Conservation (phyloP, 208 protist species). For the Leishmania martiniquensis region DNA sequence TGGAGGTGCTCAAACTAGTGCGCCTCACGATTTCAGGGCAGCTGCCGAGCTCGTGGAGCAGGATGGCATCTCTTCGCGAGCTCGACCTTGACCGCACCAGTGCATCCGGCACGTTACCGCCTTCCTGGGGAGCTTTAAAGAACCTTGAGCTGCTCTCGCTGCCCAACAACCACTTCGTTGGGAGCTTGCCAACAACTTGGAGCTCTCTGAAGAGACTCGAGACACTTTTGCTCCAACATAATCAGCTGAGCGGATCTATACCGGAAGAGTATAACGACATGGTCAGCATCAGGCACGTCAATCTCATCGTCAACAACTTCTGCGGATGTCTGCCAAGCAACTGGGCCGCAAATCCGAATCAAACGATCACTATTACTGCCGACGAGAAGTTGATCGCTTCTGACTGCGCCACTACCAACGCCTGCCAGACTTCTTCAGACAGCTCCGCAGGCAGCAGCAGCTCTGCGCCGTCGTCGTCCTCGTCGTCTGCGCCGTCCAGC, state of each 20-base stretch:
- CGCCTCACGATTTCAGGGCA: background rate
- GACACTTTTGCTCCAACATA: background rate
- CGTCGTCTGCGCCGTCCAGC: background rate
- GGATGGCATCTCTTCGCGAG: background rate
- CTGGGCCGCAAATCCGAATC: background rate
- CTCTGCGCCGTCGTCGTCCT: background rate
- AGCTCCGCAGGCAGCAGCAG: background rate
- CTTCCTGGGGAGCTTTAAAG: background rate
- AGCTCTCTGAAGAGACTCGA: background rate
- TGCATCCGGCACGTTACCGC: background rate
- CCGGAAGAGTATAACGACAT: background rate
- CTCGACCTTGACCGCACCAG: background rate
- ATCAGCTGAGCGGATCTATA: background rate
- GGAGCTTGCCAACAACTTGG: background rate
- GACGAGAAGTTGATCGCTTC: background rate
- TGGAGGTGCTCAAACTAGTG: conserved; percentile 3
- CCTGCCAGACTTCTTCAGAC: too few species aligned
- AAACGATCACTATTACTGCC: background rate
- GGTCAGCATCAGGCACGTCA: background rate
- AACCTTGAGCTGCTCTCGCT: background rate
- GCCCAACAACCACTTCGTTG: background rate
- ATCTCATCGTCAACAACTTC: background rate
- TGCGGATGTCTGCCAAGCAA: background rate
- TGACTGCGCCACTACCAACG: background rate
- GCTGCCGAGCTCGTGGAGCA: background rate